phyloP scores from a whole-genome alignment of 2,329 filamentous ascomycete genomes.

The Seiridium cupressi region DNA sequence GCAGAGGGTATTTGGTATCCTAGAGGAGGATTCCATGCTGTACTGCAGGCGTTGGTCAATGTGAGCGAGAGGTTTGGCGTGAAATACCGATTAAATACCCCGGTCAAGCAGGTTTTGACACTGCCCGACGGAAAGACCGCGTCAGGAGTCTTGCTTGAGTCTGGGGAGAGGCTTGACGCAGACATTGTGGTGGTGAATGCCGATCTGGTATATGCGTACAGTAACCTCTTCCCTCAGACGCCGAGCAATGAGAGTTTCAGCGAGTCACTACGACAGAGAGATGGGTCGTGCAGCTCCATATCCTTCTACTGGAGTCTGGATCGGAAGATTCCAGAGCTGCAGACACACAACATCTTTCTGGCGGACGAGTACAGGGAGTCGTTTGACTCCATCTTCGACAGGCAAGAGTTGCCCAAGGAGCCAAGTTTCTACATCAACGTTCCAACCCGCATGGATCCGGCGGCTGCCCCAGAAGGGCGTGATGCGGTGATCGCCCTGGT shows the following conservation, averaged over 20 bases:
- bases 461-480: conserved; percentile 62
- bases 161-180: conserved; percentile 57
- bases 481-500: conserved; percentile 70
- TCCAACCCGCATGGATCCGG: conserved; percentile 65
- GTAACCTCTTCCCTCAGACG: conserved; percentile 60
- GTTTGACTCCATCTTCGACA: conserved; percentile 75
- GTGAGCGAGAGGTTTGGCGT: conserved; percentile 63
- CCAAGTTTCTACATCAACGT: conserved; percentile 79
- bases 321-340: conserved; percentile 58
- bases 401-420: conserved; percentile 63
- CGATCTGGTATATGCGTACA: conserved; percentile 73
- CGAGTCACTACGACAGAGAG: conserved; percentile 40
- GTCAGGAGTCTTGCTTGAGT: conserved; percentile 57
- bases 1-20: conserved; percentile 78
- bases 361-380: conserved; percentile 69
- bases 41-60: conserved; percentile 62
- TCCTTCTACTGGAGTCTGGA: conserved; percentile 75
- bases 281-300: conserved; percentile 69
- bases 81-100: conserved; percentile 57
- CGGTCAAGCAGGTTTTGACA: conserved; percentile 55
- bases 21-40: conserved; percentile 65
- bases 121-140: conserved; percentile 49
- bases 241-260: conserved; percentile 27
- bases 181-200: conserved; percentile 71
- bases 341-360: conserved; percentile 75